Evolutionary conservation across 2,329 filamentous ascomycete species (phyloP).

Genomic region (Diaporthe sp.): DNA sequence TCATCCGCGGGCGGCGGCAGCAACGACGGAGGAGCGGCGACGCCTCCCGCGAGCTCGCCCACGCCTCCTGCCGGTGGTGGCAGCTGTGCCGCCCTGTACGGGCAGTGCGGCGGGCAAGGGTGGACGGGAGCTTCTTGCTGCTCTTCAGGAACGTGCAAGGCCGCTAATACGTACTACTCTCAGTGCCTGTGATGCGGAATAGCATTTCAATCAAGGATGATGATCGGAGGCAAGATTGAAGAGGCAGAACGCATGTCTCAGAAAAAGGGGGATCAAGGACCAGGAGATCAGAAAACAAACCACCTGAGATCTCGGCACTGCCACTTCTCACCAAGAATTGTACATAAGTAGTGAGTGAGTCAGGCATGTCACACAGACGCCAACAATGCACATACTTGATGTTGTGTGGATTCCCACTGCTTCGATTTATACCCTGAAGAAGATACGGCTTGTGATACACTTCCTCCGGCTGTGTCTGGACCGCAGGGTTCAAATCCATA

Average conservation of each 20-base stretch:
- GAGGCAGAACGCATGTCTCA: not conserved
- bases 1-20: constrained; percentile 35
- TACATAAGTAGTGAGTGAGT: not conserved
- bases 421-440: no score
- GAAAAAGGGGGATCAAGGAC: no score
- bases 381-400: constrained; percentile 1
- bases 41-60: not conserved
- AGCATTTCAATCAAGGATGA: not conserved
- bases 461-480: no score
- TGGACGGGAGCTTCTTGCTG: constrained; percentile 48
- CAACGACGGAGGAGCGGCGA: constrained; percentile 23
- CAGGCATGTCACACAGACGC: not conserved
- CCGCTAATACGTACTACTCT: constrained; percentile 38
- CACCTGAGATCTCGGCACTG: not conserved
- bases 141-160: constrained; percentile 45
- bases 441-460: no score
- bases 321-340: not conserved
- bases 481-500: no score
- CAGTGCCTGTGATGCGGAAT: not conserved
- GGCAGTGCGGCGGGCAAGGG: constrained; percentile 47
- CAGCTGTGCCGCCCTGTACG: constrained; percentile 44
- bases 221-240: not conserved
- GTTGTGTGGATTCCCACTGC: no score
- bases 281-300: no score
- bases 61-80: constrained; percentile 24